Evolutionary conservation across 495 filamentous ascomycete genomes (phyloP).

Genomic region (Xeromyces bisporus): DNA sequence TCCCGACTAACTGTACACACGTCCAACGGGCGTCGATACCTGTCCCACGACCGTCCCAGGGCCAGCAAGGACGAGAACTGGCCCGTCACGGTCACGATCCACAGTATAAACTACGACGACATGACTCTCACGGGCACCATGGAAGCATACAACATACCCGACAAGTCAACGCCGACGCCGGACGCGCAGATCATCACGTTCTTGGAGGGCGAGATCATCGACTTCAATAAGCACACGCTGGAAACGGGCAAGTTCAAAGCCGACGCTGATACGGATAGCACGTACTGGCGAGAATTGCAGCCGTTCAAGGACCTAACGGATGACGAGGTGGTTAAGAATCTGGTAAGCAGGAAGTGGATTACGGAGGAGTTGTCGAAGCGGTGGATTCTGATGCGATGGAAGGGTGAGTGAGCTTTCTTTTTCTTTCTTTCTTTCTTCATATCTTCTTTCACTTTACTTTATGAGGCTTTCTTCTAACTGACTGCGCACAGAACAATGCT

Average conservation of each 20-base stretch:
- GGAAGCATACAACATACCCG: conserved; percentile 64
- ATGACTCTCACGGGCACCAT: conserved; percentile 61
- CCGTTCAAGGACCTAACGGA: conserved; percentile 44
- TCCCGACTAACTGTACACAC: conserved; percentile 18
- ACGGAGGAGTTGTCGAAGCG: conserved; percentile 33
- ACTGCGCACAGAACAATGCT: conserved; percentile 41
- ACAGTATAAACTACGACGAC: conserved; percentile 42
- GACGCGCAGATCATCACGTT: conserved; percentile 53
- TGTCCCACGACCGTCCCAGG: conserved; percentile 16
- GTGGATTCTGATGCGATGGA: conserved; percentile 68
- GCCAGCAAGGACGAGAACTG: conserved; percentile 39
- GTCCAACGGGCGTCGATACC: conserved; percentile 19
- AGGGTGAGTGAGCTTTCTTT: conserved; percentile 30
- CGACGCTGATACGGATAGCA: conserved; percentile 42
- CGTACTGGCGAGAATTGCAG: conserved; percentile 54
- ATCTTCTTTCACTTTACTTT: background rate
- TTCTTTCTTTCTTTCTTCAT: background rate
- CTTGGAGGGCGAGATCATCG: conserved; percentile 62
- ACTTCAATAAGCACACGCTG: conserved; percentile 50
- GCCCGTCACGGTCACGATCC: conserved; percentile 59
- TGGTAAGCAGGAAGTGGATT: conserved; percentile 42
- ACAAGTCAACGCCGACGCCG: conserved; percentile 33
- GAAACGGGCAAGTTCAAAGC: conserved; percentile 52
- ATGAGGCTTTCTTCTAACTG: conserved; percentile 3
- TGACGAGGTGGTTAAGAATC: conserved; percentile 38